These are phyloP conservation scores for Pythium guiyangense DNA, from an alignment of 352 stramenopile genomes.

Conservation along the genomic window DNA sequence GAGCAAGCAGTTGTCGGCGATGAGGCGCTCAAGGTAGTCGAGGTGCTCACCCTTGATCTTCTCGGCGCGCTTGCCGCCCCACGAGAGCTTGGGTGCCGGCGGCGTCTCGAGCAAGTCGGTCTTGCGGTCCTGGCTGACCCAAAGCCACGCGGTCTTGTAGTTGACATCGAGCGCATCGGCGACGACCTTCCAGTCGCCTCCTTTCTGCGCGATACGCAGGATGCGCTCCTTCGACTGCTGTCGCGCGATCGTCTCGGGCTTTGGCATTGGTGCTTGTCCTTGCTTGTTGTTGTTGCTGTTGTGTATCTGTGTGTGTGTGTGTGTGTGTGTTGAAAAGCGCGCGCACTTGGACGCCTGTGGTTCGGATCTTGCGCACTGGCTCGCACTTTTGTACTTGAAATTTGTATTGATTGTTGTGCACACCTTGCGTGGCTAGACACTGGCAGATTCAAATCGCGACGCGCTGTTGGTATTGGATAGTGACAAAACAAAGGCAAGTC, in stretches of 20 bases:
- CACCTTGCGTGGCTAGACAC: no score
- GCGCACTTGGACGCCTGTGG: no score
- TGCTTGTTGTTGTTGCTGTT: no score
- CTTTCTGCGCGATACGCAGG: slow-evolving; percentile 16
- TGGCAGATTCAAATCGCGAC: no score
- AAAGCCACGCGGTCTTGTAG: slow-evolving; percentile 22
- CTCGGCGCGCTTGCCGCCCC: slow-evolving; percentile 18
- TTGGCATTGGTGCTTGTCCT: slow-evolving; percentile 5
- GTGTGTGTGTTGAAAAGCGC: no score
- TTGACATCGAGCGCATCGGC: slow-evolving; percentile 17
- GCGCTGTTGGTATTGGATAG: no score
- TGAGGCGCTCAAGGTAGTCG: slow-evolving; percentile 13
- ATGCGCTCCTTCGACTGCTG: slow-evolving; percentile 16
- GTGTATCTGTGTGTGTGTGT: no score
- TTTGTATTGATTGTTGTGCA: no score
- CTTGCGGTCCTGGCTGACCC: slow-evolving; percentile 17
- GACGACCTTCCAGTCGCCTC: slow-evolving; percentile 16
- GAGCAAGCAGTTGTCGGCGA: slow-evolving; percentile 15
- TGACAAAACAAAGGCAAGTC: no score
- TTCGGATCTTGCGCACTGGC: no score
- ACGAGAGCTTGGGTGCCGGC: slow-evolving; percentile 5
- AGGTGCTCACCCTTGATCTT: slow-evolving; percentile 17
- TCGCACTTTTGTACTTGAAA: no score
- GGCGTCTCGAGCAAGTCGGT: slow-evolving; percentile 14
- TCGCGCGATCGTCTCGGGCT: slow-evolving; percentile 16